Base-by-base conservation (phyloP, 2,329 filamentous ascomycete genomes). In the Phialophora expanda region DNA sequence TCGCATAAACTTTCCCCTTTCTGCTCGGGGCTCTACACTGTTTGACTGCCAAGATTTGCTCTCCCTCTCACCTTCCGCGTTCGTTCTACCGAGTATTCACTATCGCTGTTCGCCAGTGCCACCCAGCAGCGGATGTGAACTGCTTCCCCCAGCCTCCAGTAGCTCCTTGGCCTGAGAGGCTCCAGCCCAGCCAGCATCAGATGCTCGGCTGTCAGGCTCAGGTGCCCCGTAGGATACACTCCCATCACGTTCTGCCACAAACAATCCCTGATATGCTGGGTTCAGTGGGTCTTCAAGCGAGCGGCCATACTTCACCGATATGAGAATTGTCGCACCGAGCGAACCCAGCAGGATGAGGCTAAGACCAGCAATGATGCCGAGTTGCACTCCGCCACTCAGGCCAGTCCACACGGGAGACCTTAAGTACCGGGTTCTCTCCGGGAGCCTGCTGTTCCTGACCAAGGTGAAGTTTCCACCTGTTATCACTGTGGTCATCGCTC, bases 231-330 rank as follows among this genome's bases (percentile, higher is more conserved):
- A 56, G 53, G 30, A 32, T 20, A 56, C 30, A 30, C 11, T 30
- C 4, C 28, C 53, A 38, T 56, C 14, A n/a, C 26, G 26, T 30
- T 56, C 28, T 20, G 53, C 26, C 26, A 34, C 28, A 5, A 56
- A 34, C 17, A 32, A 28, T 56, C 28, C 17, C n/a, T 12, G 26
- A 32, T 56, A 32, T 20, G n/a, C 53, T 14, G 53, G 30, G 17
- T 56, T 56, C 53, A 34, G 9, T 11, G 53, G 53, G 20, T 56
- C 53, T n/a, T 56, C 53, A n/a, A 56, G 53, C 28, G 8, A 11
- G 28, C 53, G 53, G 28, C 53, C n/a, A 22, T 34, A 34, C 4
- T 12, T 30, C 2, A 30, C 28, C 53, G 53, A 28, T n/a, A 56
- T 32, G 17, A 56, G 11, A 6, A 56, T n/a, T 20, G 30, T 34